Evolutionary conservation across 768 basidiomycete genomes (phyloP), one percentile per base, ranked within the genome.

Genomic region (Clavaria fumosa): DNA sequence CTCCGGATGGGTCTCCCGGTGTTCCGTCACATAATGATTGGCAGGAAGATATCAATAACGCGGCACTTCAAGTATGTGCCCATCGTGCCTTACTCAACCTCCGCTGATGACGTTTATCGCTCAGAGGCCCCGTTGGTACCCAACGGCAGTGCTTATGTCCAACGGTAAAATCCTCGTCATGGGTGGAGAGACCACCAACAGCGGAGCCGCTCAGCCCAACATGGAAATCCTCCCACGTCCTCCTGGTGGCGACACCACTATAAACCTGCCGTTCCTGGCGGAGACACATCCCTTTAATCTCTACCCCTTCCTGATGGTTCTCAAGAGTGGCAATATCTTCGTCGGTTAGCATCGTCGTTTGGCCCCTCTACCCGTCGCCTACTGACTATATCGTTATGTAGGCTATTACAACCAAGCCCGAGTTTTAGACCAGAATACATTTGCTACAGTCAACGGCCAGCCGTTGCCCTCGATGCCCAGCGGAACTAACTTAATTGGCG

Each of bases 381-480:
- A 30, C 27, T 31, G 17, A 30, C 14, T 17, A 7, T 7, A 7
- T 5, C 22, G 17, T 21, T 17, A 23, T 12, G 5, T 42, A 79
- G 79, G 64, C 0, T 84, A 84, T 48, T 84, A 73, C 58, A 84
- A 86, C 43, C 77, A 85, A 52, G 82, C 82, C 1, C 72, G 81
- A 11, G 69, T 85, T 41, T 58, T 85, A 17, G 66, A 84, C 41
- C 72, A 76, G 0, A 59, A 50, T 5, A 79, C 70, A 1, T 81
- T 85, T 43, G 55, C 61, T 15, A 84, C 82, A 0, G 52, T 72
- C 37, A 53, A 54, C 3, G 55, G 59, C 4, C 53, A n/a, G n/a
- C n/a, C 14, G 9, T 28, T 82, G 4, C 83, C 82, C 11, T 79
- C 81, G 45, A 72, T 78, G 44, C 81, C 82, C 0, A 80, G 75